These are phyloP conservation scores for Didymella pinodella DNA, from an alignment of 2,329 filamentous ascomycete genomes.

Conservation along the genomic window DNA sequence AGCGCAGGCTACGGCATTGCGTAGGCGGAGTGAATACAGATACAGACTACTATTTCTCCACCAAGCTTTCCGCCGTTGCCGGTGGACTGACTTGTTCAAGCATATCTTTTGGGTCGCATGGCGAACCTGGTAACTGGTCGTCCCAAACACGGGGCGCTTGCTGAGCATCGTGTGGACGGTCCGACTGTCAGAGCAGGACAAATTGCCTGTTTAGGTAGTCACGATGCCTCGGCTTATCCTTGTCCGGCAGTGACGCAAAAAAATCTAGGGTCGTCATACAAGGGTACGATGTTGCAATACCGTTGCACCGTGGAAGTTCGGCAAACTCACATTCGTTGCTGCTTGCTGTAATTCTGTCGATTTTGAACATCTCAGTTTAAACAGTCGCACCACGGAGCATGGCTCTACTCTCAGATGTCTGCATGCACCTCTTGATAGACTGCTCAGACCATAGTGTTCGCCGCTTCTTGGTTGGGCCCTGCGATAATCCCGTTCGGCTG, in stretches of 20 bases:
- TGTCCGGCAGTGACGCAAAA: conserved; percentile 1
- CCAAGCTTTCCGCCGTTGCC: conserved; percentile 3
- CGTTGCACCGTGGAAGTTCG: conserved; percentile 2
- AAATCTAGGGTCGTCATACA: conserved; percentile 25
- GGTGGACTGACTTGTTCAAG: not conserved
- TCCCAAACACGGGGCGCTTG: conserved; percentile 1
- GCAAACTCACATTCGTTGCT: not conserved
- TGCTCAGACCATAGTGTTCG: not conserved
- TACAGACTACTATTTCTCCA: conserved; percentile 5
- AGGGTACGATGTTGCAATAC: conserved; percentile 26
- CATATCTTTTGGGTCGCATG: not conserved
- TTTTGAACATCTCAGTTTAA: not conserved
- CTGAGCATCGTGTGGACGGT: conserved; percentile 6
- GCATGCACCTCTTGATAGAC: not conserved
- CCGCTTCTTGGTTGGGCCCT: not conserved
- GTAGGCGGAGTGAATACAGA: not conserved
- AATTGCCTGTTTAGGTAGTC: conserved; percentile 5
- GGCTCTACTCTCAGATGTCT: not conserved
- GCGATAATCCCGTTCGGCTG: not conserved
- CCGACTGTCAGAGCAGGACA: conserved; percentile 7
- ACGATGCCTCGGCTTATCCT: conserved; percentile 7
- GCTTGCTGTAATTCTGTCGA: not conserved
- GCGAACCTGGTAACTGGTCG: conserved; percentile 11
- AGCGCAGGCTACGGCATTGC: not conserved
- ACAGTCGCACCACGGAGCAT: too few relatives aligned